phyloP scores from a whole-genome alignment of 2,329 filamentous ascomycete genomes.

The Aspergillus tubingensis region DNA sequence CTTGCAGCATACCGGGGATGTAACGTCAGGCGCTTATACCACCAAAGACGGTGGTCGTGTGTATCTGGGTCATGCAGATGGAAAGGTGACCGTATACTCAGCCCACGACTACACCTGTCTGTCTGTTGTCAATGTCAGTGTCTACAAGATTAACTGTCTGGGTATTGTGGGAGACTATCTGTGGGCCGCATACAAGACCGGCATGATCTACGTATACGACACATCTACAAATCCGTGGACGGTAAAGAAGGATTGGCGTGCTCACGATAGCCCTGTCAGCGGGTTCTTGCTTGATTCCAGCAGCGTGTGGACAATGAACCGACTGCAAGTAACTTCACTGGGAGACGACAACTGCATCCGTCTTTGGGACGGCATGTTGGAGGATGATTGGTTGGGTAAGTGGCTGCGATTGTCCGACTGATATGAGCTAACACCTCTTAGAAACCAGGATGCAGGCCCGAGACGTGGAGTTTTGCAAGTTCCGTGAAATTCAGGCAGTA shows the following conservation, averaged over 20 bases:
- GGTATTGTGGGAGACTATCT: slow-evolving; percentile 77
- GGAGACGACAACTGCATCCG: slow-evolving; percentile 83
- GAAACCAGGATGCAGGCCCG: slow-evolving; percentile 83
- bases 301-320: slow-evolving; percentile 81
- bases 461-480: slow-evolving; percentile 80
- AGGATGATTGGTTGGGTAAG: slow-evolving; percentile 85
- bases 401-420: slow-evolving; percentile 7
- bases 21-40: slow-evolving; percentile 79
- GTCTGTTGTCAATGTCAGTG: slow-evolving; percentile 79
- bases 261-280: slow-evolving; percentile 79
- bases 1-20: slow-evolving; percentile 75
- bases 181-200: slow-evolving; percentile 94
- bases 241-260: slow-evolving; percentile 92
- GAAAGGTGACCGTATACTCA: slow-evolving; percentile 93
- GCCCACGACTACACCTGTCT: slow-evolving; percentile 73
- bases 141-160: slow-evolving; percentile 92
- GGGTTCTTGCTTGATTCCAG: slow-evolving; percentile 76
- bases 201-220: slow-evolving; percentile 92
- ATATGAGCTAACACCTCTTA: slow-evolving; percentile 32
- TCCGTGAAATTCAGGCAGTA: slow-evolving; percentile 76
- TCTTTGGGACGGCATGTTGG: slow-evolving; percentile 88
- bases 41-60: slow-evolving; percentile 74
- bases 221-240: slow-evolving; percentile 79
- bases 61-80: slow-evolving; percentile 89
- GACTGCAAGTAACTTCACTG: slow-evolving; percentile 80